These are phyloP conservation scores for Aquilaria yunnanensis DNA, from an alignment of 345 rosid species.

Conservation along the genomic window DNA sequence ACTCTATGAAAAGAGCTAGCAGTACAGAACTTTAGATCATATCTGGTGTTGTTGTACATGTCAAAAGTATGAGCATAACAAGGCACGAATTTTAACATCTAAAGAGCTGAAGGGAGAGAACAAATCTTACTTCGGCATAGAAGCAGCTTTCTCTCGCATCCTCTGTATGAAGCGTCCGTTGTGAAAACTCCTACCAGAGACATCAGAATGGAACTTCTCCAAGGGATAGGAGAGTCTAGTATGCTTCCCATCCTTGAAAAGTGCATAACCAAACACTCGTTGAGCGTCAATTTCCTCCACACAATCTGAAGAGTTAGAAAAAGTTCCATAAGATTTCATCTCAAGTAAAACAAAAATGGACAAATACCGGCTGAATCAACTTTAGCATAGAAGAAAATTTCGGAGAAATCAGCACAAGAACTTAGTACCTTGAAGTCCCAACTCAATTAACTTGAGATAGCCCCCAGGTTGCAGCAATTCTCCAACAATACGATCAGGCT, in stretches of 20 bases:
- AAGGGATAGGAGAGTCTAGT: slow-evolving; percentile 37
- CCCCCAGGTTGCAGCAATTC: slow-evolving; percentile 72
- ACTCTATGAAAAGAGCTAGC: too few relatives aligned
- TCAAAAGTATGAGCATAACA: too few relatives aligned
- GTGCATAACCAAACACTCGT: slow-evolving; percentile 44
- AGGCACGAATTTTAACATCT: neutral
- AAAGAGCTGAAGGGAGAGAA: neutral
- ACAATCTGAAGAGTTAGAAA: slow-evolving; percentile 28
- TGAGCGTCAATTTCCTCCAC: slow-evolving; percentile 50
- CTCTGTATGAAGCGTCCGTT: slow-evolving; percentile 41
- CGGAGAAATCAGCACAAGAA: neutral
- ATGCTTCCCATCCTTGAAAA: slow-evolving; percentile 36
- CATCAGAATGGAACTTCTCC: slow-evolving; percentile 40
- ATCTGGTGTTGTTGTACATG: too few relatives aligned
- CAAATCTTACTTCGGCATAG: slow-evolving; percentile 29
- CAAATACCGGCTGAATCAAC: too few relatives aligned
- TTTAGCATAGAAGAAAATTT: neutral
- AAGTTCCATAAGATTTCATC: neutral
- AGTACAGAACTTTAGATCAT: too few relatives aligned
- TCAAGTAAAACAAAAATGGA: too few relatives aligned
- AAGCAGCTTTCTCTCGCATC: slow-evolving; percentile 37
- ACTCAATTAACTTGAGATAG: slow-evolving; percentile 56
- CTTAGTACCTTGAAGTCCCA: slow-evolving; percentile 51
- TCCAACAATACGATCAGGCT: slow-evolving; percentile 70
- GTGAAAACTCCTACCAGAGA: slow-evolving; percentile 43